Conservation (phyloP, 2,329 filamentous ascomycete genomes). For the Westerdykella sp. region DNA sequence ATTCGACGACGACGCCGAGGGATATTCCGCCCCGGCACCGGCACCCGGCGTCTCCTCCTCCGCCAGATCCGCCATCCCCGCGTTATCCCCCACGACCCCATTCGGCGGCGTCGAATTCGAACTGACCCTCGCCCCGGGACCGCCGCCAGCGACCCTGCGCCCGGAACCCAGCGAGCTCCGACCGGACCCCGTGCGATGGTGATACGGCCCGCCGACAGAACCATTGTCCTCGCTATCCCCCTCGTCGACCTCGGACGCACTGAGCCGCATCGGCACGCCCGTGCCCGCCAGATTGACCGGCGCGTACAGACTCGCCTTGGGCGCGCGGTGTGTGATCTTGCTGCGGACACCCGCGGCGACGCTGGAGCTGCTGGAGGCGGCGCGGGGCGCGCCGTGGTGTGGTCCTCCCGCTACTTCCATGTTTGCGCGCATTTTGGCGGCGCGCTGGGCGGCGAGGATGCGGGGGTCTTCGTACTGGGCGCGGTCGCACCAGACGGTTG, state of each 20-base stretch:
- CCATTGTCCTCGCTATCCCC: slow-evolving; percentile 69
- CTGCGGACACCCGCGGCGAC: slow-evolving; percentile 55
- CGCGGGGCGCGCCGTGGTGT: slow-evolving; percentile 32
- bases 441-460: slow-evolving; percentile 72
- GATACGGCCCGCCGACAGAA: slow-evolving; percentile 42
- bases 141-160: slow-evolving; percentile 29
- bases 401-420: slow-evolving; percentile 69
- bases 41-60: slow-evolving; percentile 45
- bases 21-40: slow-evolving; percentile 8
- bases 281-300: slow-evolving; percentile 68
- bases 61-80: slow-evolving; percentile 35
- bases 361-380: slow-evolving; percentile 35
- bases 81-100: slow-evolving; percentile 38
- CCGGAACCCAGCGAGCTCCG: slow-evolving; percentile 56
- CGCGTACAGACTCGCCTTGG: slow-evolving; percentile 70
- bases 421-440: slow-evolving; percentile 79
- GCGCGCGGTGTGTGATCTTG: slow-evolving; percentile 83
- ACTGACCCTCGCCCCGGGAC: slow-evolving; percentile 42
- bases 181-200: slow-evolving; percentile 67
- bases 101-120: slow-evolving; percentile 50
- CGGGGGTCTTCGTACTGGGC: slow-evolving; percentile 88
- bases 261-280: slow-evolving; percentile 84
- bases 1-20: slow-evolving; percentile 19
- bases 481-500: slow-evolving; percentile 96
- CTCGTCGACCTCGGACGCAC: slow-evolving; percentile 90